Percentiles rank a stretch among this genome's conserved stretches.
phyloP scores from a whole-genome alignment of 2,329 filamentous ascomycete genomes.

The Amphichorda felina region DNA sequence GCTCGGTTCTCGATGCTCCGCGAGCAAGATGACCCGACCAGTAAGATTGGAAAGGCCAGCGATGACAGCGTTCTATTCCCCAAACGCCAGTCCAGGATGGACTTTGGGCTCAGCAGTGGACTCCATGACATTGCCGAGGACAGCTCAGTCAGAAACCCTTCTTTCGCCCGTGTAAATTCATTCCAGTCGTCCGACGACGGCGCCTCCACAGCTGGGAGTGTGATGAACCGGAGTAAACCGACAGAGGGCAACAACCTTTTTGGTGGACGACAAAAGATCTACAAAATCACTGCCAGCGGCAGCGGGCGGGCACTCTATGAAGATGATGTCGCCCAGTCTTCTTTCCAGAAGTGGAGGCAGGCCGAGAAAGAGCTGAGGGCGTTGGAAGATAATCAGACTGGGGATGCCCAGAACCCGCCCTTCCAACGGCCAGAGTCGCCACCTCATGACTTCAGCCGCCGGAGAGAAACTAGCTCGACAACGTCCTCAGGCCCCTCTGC shows the following conservation, averaged over 20 bases:
- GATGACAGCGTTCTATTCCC: slow-evolving; percentile 87
- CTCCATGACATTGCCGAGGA: slow-evolving; percentile 86
- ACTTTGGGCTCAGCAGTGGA: slow-evolving; percentile 49
- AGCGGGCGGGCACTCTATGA: slow-evolving; percentile 67
- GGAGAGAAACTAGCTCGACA: slow-evolving; percentile 79
- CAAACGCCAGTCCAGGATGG: slow-evolving; percentile 67
- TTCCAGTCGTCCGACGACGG: slow-evolving; percentile 62
- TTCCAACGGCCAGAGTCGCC: slow-evolving; percentile 5
- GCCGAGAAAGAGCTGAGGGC: slow-evolving; percentile 44
- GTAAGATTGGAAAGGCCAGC: slow-evolving; percentile 83
- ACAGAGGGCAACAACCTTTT: slow-evolving; percentile 88
- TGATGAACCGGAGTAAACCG: slow-evolving; percentile 77
- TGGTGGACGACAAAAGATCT: slow-evolving; percentile 91
- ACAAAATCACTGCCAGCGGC: slow-evolving; percentile 57
- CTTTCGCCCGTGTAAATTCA: slow-evolving; percentile 50
- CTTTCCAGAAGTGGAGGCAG: slow-evolving; percentile 67
- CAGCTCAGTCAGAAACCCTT: slow-evolving; percentile 59
- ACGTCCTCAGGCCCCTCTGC: slow-evolving; percentile 58
- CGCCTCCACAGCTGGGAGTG: slow-evolving; percentile 49
- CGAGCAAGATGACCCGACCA: slow-evolving; percentile 85
- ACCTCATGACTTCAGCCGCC: slow-evolving; percentile 48
- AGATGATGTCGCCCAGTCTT: slow-evolving; percentile 70
- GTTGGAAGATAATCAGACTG: slow-evolving; percentile 9
- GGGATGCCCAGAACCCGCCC: slow-evolving; percentile 25
- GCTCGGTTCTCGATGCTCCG: slow-evolving; percentile 93